Evolutionary conservation across 352 stramenopile species (phyloP).

Genomic region (Globisporangium middletonii): DNA sequence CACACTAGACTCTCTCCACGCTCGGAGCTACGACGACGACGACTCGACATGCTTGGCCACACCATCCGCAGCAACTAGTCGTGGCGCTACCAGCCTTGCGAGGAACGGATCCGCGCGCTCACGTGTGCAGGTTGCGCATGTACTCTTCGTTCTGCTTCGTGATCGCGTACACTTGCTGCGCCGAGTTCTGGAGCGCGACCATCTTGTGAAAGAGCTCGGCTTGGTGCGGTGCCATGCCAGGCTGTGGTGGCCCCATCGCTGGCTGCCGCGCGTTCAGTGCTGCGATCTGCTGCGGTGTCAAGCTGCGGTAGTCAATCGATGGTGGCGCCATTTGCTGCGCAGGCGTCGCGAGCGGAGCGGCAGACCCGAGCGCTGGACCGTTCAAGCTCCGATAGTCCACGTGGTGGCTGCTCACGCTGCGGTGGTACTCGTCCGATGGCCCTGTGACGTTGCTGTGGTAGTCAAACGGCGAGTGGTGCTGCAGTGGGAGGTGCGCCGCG

Average conservation of each 20-base stretch:
- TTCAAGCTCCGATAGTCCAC: neutral
- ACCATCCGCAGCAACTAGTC: neutral
- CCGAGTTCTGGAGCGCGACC: slow-evolving; percentile 12
- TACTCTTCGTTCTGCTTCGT: slow-evolving; percentile 12
- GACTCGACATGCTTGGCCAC: no score
- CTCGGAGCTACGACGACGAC: no score
- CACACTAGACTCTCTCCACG: no score
- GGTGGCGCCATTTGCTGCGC: neutral
- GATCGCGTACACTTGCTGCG: slow-evolving; percentile 12
- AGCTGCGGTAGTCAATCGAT: slow-evolving; percentile 1
- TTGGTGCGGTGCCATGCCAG: slow-evolving; percentile 11
- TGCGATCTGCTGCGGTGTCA: neutral
- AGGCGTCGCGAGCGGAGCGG: neutral
- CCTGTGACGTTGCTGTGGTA: neutral
- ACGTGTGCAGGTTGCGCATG: slow-evolving; percentile 9
- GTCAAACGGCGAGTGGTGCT: neutral
- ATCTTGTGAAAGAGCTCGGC: slow-evolving; percentile 12
- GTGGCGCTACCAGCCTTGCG: no score
- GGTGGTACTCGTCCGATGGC: slow-evolving; percentile 1
- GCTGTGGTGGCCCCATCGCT: slow-evolving; percentile 2
- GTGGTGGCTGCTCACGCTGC: neutral
- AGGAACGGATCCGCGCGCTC: no score
- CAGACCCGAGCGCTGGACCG: neutral
- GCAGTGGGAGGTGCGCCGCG: no score
- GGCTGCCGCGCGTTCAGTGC: neutral